Evolutionary conservation across 495 filamentous ascomycete species (phyloP).

Genomic region (Corynascus novoguineensis): DNA sequence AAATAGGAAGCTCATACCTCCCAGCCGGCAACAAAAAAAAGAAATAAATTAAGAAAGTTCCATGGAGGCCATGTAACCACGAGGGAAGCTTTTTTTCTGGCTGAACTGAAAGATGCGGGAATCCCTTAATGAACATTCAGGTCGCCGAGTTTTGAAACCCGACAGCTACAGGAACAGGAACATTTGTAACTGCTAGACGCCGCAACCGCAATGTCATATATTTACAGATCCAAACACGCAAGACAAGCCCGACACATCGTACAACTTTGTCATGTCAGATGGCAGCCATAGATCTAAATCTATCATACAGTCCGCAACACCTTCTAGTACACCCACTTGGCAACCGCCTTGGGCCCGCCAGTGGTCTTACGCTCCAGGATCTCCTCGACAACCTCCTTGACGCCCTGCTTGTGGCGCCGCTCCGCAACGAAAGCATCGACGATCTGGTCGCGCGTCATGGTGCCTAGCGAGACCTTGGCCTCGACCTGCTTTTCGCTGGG

Average conservation of each 20-base stretch:
- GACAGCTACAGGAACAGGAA: no score
- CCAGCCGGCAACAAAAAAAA: no score
- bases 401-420: conserved; percentile 49
- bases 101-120: no score
- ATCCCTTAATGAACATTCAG: no score
- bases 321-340: conserved; percentile 33
- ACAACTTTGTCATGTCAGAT: background rate
- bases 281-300: background rate
- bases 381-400: conserved; percentile 53
- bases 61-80: no score
- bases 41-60: no score
- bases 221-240: background rate
- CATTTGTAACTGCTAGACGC: no score
- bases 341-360: conserved; percentile 26
- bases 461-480: conserved; percentile 42
- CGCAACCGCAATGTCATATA: background rate
- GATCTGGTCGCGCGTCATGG: conserved; percentile 37
- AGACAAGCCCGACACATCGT: background rate
- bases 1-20: no score
- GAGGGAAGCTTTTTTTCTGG: no score
- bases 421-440: conserved; percentile 44
- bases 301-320: background rate
- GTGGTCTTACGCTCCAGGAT: conserved; percentile 49
- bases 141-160: no score
- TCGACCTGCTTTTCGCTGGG: conserved; percentile 69